Conservation (phyloP, 345 rosid species). For the Lumnitzera littorea region DNA sequence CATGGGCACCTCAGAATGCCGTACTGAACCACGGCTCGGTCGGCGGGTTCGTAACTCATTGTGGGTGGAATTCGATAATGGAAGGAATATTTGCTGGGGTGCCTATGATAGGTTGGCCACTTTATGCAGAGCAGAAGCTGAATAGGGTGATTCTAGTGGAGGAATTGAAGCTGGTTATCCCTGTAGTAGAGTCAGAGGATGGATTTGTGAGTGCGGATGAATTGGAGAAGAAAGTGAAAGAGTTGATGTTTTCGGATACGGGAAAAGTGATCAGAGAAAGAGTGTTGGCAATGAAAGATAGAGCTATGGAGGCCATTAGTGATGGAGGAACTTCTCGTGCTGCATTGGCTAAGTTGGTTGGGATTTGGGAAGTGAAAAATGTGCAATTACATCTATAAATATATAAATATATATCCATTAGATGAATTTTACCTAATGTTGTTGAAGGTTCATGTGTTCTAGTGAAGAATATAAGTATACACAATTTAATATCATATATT, state of each 20-base stretch:
- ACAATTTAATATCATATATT: too few species aligned
- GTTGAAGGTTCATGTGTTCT: too few species aligned
- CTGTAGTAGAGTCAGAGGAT: not conserved
- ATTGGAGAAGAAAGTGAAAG: slow-evolving; percentile 24
- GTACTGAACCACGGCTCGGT: slow-evolving; percentile 39
- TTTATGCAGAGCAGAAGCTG: slow-evolving; percentile 37
- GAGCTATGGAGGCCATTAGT: slow-evolving; percentile 10
- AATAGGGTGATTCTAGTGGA: slow-evolving; percentile 26
- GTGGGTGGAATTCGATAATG: slow-evolving; percentile 68
- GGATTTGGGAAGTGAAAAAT: slow-evolving; percentile 6
- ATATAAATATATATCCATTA: too few species aligned
- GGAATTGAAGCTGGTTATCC: slow-evolving; percentile 2
- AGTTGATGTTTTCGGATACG: slow-evolving; percentile 25
- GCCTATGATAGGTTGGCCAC: slow-evolving; percentile 50
- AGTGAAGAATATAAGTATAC: too few species aligned
- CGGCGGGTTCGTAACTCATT: slow-evolving; percentile 62
- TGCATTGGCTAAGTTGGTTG: slow-evolving; percentile 11
- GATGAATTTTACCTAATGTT: too few species aligned
- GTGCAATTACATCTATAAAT: too few species aligned
- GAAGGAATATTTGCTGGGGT: slow-evolving; percentile 49
- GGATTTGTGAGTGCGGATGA: slow-evolving; percentile 28
- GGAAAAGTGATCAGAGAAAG: slow-evolving; percentile 15
- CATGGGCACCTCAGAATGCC: slow-evolving; percentile 58
- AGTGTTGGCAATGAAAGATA: slow-evolving; percentile 7
- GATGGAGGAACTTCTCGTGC: slow-evolving; percentile 18